phyloP scores from a whole-genome alignment of 208 protist species.

The Trypanosoma conorhini region DNA sequence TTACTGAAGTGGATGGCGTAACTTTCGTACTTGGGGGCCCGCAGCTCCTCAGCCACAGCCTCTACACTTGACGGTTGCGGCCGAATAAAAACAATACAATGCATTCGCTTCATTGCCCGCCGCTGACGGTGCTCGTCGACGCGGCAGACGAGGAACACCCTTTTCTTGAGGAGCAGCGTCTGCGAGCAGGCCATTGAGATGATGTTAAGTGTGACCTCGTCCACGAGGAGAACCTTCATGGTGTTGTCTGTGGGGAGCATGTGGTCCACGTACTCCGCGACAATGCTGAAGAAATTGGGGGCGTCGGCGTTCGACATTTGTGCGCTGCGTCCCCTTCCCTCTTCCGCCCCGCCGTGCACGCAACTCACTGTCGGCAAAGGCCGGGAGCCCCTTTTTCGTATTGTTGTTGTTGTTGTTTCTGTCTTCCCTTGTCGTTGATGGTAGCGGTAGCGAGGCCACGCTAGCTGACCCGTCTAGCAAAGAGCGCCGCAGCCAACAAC shows the following conservation, averaged over 20 bases:
- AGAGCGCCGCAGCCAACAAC: background rate
- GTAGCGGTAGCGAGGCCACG: background rate
- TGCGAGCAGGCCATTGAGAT: slow-evolving; percentile 95
- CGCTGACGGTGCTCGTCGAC: slow-evolving; percentile 72
- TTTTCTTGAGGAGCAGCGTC: slow-evolving; percentile 94
- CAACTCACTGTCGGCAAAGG: background rate
- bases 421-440: background rate
- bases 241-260: slow-evolving; percentile 64
- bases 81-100: slow-evolving; percentile 91
- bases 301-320: slow-evolving; percentile 10
- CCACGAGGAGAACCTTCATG: slow-evolving; percentile 97
- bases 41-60: slow-evolving; percentile 86
- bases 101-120: slow-evolving; percentile 93
- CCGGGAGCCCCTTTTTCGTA: background rate
- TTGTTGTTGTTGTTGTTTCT: background rate
- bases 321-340: background rate
- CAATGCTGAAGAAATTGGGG: slow-evolving; percentile 36
- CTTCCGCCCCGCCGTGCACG: background rate
- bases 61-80: slow-evolving; percentile 91
- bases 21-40: slow-evolving; percentile 78
- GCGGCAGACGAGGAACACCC: slow-evolving; percentile 97
- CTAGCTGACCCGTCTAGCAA: background rate
- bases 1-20: slow-evolving; percentile 94
- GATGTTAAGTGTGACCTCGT: slow-evolving; percentile 93
- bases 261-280: slow-evolving; percentile 61